A percentile compares a stretch with the other conserved stretches of the same genome.
phyloP scores from a whole-genome alignment of 2,329 filamentous ascomycete genomes.

The Aspergillus piperis region DNA sequence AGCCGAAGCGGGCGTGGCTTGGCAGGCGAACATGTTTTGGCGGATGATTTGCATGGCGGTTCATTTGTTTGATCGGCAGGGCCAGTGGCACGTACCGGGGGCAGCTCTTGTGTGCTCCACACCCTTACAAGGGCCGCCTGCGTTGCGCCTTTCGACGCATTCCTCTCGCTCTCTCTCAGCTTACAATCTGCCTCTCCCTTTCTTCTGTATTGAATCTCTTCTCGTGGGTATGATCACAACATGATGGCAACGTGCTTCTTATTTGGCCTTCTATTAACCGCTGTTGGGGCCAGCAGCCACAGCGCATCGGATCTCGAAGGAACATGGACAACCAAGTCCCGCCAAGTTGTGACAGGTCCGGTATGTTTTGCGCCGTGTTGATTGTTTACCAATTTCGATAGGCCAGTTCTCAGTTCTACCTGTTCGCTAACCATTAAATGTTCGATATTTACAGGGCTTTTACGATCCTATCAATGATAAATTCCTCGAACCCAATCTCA shows the following conservation, averaged over 20 bases:
- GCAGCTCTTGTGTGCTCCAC: background rate
- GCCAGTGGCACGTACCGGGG: slow-evolving; percentile 12
- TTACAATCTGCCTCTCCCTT: background rate
- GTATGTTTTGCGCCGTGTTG: slow-evolving; percentile 46
- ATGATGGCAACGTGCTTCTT: slow-evolving; percentile 35
- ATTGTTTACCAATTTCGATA: slow-evolving; percentile 3
- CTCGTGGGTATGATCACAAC: slow-evolving; percentile 15
- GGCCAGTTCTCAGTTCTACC: background rate
- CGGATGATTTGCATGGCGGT: slow-evolving; percentile 11
- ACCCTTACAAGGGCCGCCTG: slow-evolving; percentile 14
- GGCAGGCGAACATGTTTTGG: slow-evolving; percentile 17
- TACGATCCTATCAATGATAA: slow-evolving; percentile 67
- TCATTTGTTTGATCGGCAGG: slow-evolving; percentile 15
- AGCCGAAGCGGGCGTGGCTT: slow-evolving; percentile 11
- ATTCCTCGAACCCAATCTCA: slow-evolving; percentile 65
- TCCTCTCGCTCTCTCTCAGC: slow-evolving; percentile 3
- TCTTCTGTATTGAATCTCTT: background rate
- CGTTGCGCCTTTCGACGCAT: slow-evolving; percentile 15
- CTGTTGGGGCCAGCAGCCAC: slow-evolving; percentile 38
- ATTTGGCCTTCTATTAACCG: slow-evolving; percentile 39
- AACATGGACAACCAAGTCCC: slow-evolving; percentile 72
- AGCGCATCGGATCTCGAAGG: slow-evolving; percentile 59
- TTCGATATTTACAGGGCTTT: slow-evolving; percentile 56
- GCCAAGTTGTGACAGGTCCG: slow-evolving; percentile 67
- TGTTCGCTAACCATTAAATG: slow-evolving; percentile 6